These are phyloP conservation scores for Thalassiosira profunda DNA, from an alignment of 108 stramenopile genomes.

Conservation along the genomic window DNA sequence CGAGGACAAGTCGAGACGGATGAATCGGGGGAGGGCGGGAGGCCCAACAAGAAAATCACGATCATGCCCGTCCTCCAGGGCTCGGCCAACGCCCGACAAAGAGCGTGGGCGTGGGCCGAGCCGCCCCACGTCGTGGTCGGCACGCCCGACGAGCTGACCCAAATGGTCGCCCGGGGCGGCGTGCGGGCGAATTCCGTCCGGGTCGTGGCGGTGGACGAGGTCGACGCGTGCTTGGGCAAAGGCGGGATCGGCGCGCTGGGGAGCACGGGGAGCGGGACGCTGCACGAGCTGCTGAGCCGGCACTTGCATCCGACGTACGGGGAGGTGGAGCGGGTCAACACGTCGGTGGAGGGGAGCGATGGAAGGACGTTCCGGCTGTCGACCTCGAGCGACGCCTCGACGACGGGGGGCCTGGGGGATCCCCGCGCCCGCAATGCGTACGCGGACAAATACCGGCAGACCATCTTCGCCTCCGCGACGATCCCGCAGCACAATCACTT, in stretches of 20 bases:
- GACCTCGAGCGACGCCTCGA: not conserved
- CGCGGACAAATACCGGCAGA: constrained; percentile 68
- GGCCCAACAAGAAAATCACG: constrained; percentile 54
- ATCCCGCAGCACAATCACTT: constrained; percentile 95
- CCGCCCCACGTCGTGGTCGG: constrained; percentile 61
- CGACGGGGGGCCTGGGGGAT: not conserved
- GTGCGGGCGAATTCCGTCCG: constrained; percentile 71
- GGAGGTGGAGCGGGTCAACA: constrained; percentile 39
- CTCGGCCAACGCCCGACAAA: constrained; percentile 76
- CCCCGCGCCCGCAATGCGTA: not conserved
- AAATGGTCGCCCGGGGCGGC: constrained; percentile 83
- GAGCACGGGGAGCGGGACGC: constrained; percentile 44
- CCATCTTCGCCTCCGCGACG: constrained; percentile 95
- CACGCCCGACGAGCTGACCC: constrained; percentile 78
- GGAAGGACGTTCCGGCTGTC: constrained; percentile 14
- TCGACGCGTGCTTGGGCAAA: constrained; percentile 83
- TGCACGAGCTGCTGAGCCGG: constrained; percentile 84
- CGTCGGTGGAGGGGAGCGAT: constrained; percentile 27
- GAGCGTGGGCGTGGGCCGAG: constrained; percentile 95
- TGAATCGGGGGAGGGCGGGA: not conserved
- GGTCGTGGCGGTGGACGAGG: constrained; percentile 95
- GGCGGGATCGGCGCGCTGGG: not conserved
- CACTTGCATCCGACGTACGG: constrained; percentile 82
- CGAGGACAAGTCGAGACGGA: not conserved
- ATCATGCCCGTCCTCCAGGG: constrained; percentile 95